phyloP scores from a whole-genome alignment of 768 basidiomycete species.

The Kwoniella pini region DNA sequence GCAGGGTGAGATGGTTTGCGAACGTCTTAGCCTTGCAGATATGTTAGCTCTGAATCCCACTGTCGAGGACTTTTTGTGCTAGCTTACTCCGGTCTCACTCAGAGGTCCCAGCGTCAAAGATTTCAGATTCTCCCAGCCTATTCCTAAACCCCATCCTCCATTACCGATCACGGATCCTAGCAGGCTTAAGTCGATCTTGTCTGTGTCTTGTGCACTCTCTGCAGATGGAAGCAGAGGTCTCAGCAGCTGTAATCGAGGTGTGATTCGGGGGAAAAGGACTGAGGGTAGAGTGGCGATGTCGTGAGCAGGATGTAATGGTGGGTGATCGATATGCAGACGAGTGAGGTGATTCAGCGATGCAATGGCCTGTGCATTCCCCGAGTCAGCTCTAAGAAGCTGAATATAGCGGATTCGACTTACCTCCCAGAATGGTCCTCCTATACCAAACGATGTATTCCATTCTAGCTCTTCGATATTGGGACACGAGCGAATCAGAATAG shows the following conservation, averaged over 20 bases:
- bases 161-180: conserved; percentile 1
- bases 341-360: background rate
- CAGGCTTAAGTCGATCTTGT: background rate
- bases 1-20: conserved; percentile 14
- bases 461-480: conserved; percentile 1
- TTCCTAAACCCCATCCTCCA: conserved; percentile 13
- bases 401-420: conserved; percentile 1
- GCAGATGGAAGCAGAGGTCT: background rate
- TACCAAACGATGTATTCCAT: conserved; percentile 6
- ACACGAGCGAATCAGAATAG: conserved; percentile 2
- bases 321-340: background rate
- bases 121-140: conserved; percentile 19
- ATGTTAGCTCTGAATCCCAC: background rate
- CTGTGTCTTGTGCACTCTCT: too few species aligned
- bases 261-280: conserved; percentile 2
- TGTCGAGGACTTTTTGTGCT: background rate
- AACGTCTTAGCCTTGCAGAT: conserved; percentile 13
- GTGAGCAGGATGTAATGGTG: conserved; percentile 2
- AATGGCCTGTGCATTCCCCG: conserved; percentile 1
- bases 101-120: conserved; percentile 7
- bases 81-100: conserved; percentile 21
- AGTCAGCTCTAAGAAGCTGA: background rate
- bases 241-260: background rate
- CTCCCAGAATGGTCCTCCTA: conserved; percentile 10
- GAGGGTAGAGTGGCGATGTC: background rate